A percentile compares a stretch with the other conserved stretches of the same genome.
Conservation (phyloP, 2,329 filamentous ascomycete genomes). For the Xylariomycetidae sp. region DNA sequence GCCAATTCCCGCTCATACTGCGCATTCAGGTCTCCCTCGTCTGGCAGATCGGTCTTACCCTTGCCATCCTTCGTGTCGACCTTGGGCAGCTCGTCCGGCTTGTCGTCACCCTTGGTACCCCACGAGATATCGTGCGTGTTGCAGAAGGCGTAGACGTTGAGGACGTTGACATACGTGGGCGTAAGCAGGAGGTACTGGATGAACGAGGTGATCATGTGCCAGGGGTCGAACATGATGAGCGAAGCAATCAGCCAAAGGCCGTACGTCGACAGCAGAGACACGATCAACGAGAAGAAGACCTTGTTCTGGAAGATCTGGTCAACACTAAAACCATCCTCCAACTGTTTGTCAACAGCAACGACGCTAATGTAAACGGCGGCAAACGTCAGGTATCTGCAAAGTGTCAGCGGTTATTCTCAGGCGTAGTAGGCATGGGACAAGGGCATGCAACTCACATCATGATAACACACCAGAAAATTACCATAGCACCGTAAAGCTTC, state of each 20-base stretch:
- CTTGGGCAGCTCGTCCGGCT: conserved; percentile 80
- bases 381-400: conserved; percentile 74
- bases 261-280: conserved; percentile 88
- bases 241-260: conserved; percentile 88
- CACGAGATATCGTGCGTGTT: conserved; percentile 97
- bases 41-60: conserved; percentile 92
- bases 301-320: conserved; percentile 74
- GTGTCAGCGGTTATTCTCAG: conserved; percentile 17
- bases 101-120: conserved; percentile 98
- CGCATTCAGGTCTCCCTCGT: conserved; percentile 90
- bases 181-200: conserved; percentile 91
- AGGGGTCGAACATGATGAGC: conserved; percentile 92
- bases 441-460: conserved; percentile 62
- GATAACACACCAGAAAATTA: conserved; percentile 95
- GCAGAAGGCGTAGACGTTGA: conserved; percentile 98
- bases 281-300: conserved; percentile 88
- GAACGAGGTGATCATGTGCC: conserved; percentile 98
- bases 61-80: conserved; percentile 82
- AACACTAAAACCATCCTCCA: conserved; percentile 63
- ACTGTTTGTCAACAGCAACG: conserved; percentile 69
- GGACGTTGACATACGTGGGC: conserved; percentile 94
- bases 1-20: conserved; percentile 84
- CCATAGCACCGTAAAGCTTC: conserved; percentile 91
- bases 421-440: neutral
- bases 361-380: conserved; percentile 93